phyloP scores from a whole-genome alignment of 352 stramenopile genomes.

The Globisporangium splendens region DNA sequence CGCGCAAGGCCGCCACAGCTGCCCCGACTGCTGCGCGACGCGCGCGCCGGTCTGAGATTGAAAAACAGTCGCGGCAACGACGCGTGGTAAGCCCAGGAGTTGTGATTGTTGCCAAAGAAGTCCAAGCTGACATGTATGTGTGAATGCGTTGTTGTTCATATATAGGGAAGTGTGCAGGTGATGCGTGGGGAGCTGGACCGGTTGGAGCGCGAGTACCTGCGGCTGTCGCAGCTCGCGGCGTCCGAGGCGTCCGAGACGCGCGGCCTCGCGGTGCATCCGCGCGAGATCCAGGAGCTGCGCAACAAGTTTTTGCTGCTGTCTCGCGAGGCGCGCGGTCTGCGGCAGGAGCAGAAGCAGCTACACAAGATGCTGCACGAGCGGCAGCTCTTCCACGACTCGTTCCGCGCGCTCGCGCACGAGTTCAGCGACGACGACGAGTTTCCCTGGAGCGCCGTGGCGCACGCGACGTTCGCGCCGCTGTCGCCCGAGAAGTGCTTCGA shows the following conservation, averaged over 20 bases:
- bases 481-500: slow-evolving; percentile 26
- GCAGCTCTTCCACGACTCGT: slow-evolving; percentile 56
- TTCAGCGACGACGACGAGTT: slow-evolving; percentile 21
- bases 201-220: slow-evolving; percentile 43
- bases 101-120: too few relatives aligned
- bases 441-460: slow-evolving; percentile 21
- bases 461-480: slow-evolving; percentile 35
- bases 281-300: slow-evolving; percentile 22
- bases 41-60: slow-evolving; percentile 54
- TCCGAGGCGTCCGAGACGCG: slow-evolving; percentile 17
- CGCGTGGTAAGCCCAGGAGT: slow-evolving; percentile 8
- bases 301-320: slow-evolving; percentile 36
- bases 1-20: too few relatives aligned
- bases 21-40: slow-evolving; percentile 26
- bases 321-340: slow-evolving; percentile 35
- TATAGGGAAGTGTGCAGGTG: slow-evolving; percentile 33
- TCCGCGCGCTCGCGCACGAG: slow-evolving; percentile 21
- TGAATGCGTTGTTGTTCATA: background rate
- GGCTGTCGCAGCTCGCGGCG: slow-evolving; percentile 19
- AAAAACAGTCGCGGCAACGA: slow-evolving; percentile 53
- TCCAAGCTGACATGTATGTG: too few relatives aligned
- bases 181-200: slow-evolving; percentile 54
- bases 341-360: slow-evolving; percentile 45
- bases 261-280: slow-evolving; percentile 29
- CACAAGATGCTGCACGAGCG: slow-evolving; percentile 47